Percentiles rank a stretch among this genome's conserved stretches.
Conservation (phyloP, 805 yeast species). For the Torulaspora delbrueckii region DNA sequence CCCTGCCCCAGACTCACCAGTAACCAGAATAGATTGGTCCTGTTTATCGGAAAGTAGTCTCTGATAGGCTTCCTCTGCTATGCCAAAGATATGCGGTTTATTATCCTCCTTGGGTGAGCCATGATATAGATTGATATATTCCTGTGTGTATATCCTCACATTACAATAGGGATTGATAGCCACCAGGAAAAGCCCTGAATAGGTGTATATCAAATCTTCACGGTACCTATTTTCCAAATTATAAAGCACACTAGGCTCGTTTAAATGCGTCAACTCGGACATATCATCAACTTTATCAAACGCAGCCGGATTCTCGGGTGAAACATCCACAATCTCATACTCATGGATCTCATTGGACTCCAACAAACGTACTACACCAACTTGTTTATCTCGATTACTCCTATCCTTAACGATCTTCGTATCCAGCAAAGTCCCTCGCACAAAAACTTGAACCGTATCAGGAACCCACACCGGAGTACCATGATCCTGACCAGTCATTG, state of each 20-base stretch:
- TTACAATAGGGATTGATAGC: conserved; percentile 89
- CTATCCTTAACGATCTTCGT: conserved; percentile 20
- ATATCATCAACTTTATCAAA: conserved; percentile 90
- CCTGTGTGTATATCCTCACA: conserved; percentile 64
- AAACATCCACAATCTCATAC: conserved; percentile 36
- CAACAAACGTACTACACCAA: conserved; percentile 17
- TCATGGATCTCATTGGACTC: conserved; percentile 16
- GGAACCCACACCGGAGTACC: conserved; percentile 31
- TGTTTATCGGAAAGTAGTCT: conserved; percentile 61
- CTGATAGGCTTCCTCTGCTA: conserved; percentile 80
- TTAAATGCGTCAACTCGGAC: conserved; percentile 91
- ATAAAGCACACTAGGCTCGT: conserved; percentile 92
- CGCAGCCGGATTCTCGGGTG: conserved; percentile 70
- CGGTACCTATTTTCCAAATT: conserved; percentile 73
- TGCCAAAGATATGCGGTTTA: conserved; percentile 88
- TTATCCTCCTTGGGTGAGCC: conserved; percentile 41
- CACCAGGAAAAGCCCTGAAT: conserved; percentile 90
- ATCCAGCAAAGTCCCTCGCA: conserved; percentile 25
- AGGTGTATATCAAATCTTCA: conserved; percentile 81
- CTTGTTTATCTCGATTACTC: conserved; percentile 20
- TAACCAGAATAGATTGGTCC: conserved; percentile 90
- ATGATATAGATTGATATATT: conserved; percentile 54
- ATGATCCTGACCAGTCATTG: conserved; percentile 12
- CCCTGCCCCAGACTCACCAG: conserved; percentile 99
- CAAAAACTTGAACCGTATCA: conserved; percentile 27